Evolutionary conservation across 306 rosid genomes (phyloP).

Genomic region (Corylus avellana): DNA sequence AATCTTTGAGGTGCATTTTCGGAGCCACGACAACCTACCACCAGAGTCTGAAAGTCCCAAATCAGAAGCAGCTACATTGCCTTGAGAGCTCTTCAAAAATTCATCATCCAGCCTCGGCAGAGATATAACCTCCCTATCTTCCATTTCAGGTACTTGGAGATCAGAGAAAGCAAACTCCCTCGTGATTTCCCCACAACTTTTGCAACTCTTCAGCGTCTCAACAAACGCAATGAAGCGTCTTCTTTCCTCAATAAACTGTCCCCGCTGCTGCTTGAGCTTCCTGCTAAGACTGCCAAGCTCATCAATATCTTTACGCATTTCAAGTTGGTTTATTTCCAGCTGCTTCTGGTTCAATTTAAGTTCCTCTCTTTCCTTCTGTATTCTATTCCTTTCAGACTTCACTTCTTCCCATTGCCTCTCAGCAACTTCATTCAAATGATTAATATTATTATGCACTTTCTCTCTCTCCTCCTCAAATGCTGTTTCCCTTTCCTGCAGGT

Average conservation of each 20-base stretch:
- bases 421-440: conserved; percentile 52
- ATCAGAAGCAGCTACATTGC: conserved; percentile 34
- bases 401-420: conserved; percentile 69
- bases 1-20: conserved; percentile 65
- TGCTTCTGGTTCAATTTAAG: conserved; percentile 60
- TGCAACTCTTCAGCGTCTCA: conserved; percentile 76
- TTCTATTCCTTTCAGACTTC: conserved; percentile 46
- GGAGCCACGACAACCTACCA: conserved; percentile 55
- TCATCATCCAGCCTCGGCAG: conserved; percentile 35
- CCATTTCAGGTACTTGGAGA: conserved; percentile 55
- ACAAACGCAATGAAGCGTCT: conserved; percentile 57
- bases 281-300: conserved; percentile 69
- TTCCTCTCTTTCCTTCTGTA: conserved; percentile 61
- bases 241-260: conserved; percentile 65
- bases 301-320: conserved; percentile 69
- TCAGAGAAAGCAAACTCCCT: conserved; percentile 63
- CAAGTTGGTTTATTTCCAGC: conserved; percentile 57
- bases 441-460: conserved; percentile 54
- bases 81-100: conserved; percentile 30
- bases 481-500: conserved; percentile 53
- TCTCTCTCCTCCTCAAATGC: conserved; percentile 71
- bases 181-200: conserved; percentile 61
- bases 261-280: conserved; percentile 78
- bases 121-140: conserved; percentile 35
- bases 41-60: conserved; percentile 43